A percentile compares a stretch with the other conserved stretches of the same genome.
Evolutionary conservation across 805 yeast species (phyloP).

Genomic region (Yamadazyma phyllophila): DNA sequence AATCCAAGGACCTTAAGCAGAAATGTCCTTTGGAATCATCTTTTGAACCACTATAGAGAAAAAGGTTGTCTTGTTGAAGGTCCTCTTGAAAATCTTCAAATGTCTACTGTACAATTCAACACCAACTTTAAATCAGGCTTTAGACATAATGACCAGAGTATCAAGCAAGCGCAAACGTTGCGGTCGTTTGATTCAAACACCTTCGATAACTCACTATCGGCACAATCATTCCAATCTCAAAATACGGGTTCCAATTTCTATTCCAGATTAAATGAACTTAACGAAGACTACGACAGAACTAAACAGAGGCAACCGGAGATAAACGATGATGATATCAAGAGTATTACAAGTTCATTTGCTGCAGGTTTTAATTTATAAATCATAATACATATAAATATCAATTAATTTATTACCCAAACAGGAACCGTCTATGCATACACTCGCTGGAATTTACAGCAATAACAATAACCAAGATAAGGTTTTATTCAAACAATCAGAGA

Average conservation of each 20-base stretch:
- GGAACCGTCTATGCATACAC: background rate
- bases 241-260: conserved; percentile 33
- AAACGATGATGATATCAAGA: conserved; percentile 33
- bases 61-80: conserved; percentile 90
- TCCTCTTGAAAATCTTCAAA: conserved; percentile 71
- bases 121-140: conserved; percentile 22
- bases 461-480: background rate
- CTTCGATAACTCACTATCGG: background rate
- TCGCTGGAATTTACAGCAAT: background rate
- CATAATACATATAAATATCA: background rate
- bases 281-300: conserved; percentile 12
- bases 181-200: conserved; percentile 21
- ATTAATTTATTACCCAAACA: too few species aligned
- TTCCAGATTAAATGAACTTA: conserved; percentile 24
- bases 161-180: background rate
- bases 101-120: conserved; percentile 58
- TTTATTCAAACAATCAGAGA: conserved; percentile 1
- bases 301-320: conserved; percentile 2
- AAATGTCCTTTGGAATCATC: conserved; percentile 73
- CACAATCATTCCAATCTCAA: background rate
- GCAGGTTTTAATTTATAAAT: conserved; percentile 25
- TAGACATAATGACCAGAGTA: background rate
- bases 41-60: conserved; percentile 76
- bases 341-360: conserved; percentile 40
- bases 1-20: conserved; percentile 75